These are phyloP conservation scores for Rhodomyrtus tomentosa DNA, from an alignment of 345 rosid species.

Conservation along the genomic window DNA sequence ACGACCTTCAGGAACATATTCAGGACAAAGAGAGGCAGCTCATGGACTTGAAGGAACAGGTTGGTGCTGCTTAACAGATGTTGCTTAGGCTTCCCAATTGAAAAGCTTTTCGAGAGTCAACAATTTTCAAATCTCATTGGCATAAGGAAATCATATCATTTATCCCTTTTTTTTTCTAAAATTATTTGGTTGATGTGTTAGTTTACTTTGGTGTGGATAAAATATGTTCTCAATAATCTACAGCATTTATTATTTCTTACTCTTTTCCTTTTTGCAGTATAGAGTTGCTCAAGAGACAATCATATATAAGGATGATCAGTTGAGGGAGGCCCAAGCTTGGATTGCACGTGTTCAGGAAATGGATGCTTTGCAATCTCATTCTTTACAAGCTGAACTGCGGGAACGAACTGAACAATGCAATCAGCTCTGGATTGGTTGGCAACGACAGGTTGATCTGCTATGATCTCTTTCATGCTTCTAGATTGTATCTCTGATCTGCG, in stretches of 20 bases:
- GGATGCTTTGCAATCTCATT: constrained; percentile 77
- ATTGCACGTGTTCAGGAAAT: constrained; percentile 75
- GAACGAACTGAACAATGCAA: constrained; percentile 83
- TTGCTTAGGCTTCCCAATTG: background rate
- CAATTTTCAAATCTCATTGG: background rate
- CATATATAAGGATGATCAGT: constrained; percentile 76
- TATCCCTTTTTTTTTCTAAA: background rate
- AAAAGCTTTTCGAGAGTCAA: background rate
- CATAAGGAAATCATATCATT: background rate
- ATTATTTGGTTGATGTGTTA: background rate
- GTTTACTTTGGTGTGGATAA: background rate
- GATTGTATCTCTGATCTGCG: background rate
- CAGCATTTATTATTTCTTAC: background rate
- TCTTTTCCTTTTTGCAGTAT: constrained; percentile 42
- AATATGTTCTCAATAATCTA: background rate
- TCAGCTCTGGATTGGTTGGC: constrained; percentile 91
- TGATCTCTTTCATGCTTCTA: background rate
- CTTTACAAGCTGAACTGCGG: constrained; percentile 68
- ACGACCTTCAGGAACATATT: constrained; percentile 77
- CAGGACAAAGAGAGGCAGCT: constrained; percentile 89
- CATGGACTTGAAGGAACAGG: constrained; percentile 91
- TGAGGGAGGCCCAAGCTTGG: constrained; percentile 77
- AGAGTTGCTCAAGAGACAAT: constrained; percentile 85
- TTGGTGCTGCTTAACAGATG: constrained; percentile 7
- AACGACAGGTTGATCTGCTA: constrained; percentile 69